Evolutionary conservation across 23 red algal genomes (phyloP), one percentile per base, ranked within the genome.

Genomic region (Cyanidium caldarium): DNA sequence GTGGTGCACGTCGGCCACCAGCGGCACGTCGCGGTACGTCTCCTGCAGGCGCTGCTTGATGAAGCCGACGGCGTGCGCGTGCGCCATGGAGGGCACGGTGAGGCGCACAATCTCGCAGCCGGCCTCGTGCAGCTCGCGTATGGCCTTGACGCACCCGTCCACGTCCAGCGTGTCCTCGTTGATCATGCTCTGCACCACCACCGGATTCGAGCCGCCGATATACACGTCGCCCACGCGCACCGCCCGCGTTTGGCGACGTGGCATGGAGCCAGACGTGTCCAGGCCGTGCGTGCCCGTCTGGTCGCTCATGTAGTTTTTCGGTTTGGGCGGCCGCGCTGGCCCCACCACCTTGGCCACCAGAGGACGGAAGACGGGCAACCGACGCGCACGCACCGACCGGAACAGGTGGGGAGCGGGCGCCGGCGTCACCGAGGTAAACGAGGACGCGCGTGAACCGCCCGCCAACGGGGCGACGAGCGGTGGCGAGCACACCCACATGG

Each of bases 131-230:
- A 98, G 80, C 37, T 73, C 76, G 36, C 69, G 65, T 42, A 98
- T 98, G 45, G 79, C 69, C 2, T 37, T 28, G 3, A 79, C 51
- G 2, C 82, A 79, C 37, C 67, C 46, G 7, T 98, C 92, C 17
- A 98, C 68, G 33, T 98, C 81, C n/a, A 98, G 68, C 26, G 92
- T 98, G 68, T 98, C 92, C 57, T 98, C 92, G 34, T 98, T 98
- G 70, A 98, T 98, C 92, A 98, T 98, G 69, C 80, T 86, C 68
- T 98, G 92, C 42, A 98, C 85, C 0, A 98, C 92, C 2, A 98
- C 92, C 19, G 92, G 92, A 38, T 85, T 86, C 35, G 17, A 58
- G 40, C 84, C 92, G 37, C 92, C 92, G 38, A 98, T 88, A 20
- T 76, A 72, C 33, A 88, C 72, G 57, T 85, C 84, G 17, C 92